A percentile compares a stretch with the other conserved stretches of the same genome.
These are phyloP conservation scores for Lentinula edodes DNA, from an alignment of 768 basidiomycete genomes.

Conservation along the genomic window DNA sequence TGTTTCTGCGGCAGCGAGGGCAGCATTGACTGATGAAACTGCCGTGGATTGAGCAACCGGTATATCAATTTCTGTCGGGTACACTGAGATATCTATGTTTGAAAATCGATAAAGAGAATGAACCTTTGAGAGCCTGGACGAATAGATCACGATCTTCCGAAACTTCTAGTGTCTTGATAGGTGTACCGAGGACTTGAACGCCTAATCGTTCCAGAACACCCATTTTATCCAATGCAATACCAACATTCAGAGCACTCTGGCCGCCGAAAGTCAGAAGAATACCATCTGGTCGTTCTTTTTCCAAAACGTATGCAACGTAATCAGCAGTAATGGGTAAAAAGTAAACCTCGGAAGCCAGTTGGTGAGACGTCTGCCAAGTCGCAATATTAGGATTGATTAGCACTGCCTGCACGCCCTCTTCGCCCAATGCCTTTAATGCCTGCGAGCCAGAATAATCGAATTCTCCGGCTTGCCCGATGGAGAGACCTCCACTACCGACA, in stretches of 20 bases:
- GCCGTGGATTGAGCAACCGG: conserved; percentile 95
- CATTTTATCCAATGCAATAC: conserved; percentile 95
- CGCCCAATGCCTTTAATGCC: conserved; percentile 94
- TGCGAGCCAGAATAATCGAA: conserved; percentile 99
- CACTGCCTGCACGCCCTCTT: conserved; percentile 91
- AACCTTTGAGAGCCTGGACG: conserved; percentile 93
- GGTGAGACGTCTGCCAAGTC: conserved; percentile 98
- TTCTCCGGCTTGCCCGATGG: conserved; percentile 98
- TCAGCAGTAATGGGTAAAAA: conserved; percentile 95
- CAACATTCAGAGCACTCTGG: conserved; percentile 96
- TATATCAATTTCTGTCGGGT: conserved; percentile 83
- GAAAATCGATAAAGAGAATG: conserved; percentile 14
- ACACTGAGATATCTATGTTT: neutral
- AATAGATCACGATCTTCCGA: conserved; percentile 98
- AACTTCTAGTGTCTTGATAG: conserved; percentile 89
- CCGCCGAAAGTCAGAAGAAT: conserved; percentile 97
- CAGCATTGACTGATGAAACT: conserved; percentile 92
- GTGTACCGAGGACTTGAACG: conserved; percentile 91
- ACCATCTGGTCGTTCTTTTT: conserved; percentile 97
- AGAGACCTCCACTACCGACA: conserved; percentile 92
- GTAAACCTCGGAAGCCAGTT: conserved; percentile 95
- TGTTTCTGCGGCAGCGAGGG: conserved; percentile 80
- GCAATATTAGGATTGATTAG: conserved; percentile 99
- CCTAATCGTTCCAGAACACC: conserved; percentile 90
- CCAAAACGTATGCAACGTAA: conserved; percentile 97